Evolutionary conservation across 345 rosid genomes (phyloP), one percentile per base, ranked within the genome.

Genomic region (Bruguiera sexangula): DNA sequence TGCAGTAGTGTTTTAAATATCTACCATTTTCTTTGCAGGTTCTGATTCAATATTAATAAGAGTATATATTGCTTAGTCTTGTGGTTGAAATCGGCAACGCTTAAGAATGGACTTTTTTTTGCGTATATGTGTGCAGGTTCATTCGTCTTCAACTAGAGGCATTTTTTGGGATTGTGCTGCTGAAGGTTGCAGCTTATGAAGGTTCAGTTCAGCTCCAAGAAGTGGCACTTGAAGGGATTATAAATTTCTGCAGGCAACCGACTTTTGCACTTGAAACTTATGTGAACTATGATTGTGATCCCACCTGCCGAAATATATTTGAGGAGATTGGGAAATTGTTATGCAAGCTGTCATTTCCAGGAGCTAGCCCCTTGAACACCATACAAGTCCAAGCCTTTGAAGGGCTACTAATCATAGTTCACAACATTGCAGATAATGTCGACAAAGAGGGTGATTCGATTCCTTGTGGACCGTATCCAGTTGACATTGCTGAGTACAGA

Each of bases 321-420:
- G 96, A 91, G 77, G 95, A 91, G 36, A 82, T 86, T 0, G 96
- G 96, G 13, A 95, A 88, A 73, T 78, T 95, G 80, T 83, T 95
- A 0, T 95, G 99, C 76, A 87, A 84, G 75, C 90, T 87, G 16
- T 85, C 99, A 4, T 95, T 89, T 65, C 96, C 96, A 2, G 85
- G 86, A 3, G 71, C 86, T 20, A 87, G 86, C 48, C 90, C 89
- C 18, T 71, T 85, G 68, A 82, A 87, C 26, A 70, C 86, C 37
- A 46, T 85, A 6, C 99, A 95, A 62, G 70, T 92, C 69, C 97
- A 95, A 83, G 95, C 99, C 7, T 95, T 95, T 64, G 99, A 95
- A 82, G 99, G 97, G 36, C 79, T 95, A 20, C 82, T 88, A 31
- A 88, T 90, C 66, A 66, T 92, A 78, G 76, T 88, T 61, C 96